Base-by-base conservation (phyloP, 2,329 filamentous ascomycete species). In the Exophiala lecanii-corni region DNA sequence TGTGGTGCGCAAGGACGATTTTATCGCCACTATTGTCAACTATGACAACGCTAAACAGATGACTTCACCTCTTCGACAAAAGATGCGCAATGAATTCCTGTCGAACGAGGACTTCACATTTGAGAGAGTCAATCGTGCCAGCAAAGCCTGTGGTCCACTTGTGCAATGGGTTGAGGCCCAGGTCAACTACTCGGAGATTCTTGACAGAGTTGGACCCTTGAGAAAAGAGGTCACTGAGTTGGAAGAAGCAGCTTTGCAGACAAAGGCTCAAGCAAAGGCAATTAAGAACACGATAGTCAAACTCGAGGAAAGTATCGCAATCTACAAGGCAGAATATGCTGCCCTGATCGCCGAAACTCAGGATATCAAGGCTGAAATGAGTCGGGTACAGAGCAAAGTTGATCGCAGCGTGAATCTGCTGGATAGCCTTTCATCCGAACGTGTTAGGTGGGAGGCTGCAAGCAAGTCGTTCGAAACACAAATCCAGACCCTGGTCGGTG, bases 391-490 rank as follows among this genome's bases (percentile, higher is more conserved):
- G 66, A 95, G 89, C 73, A 98, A 98, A 76, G 92, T 98, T 43
- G 88, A 97, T 63, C 84, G 92, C 62, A 97, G 91, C 70, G 87
- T 96, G 50, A 84, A 89, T 59, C 75, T 98, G 36, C 81, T 98
- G 15, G 91, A 96, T 67, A 96, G 89, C 67, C 73, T 98, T 55
- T 94, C 92, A 6, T 96, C 91, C 3, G 92, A 98, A 70, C 80
- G 91, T 65, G 79, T 78, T 28, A 83, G 92, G 60, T 98, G 92
- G 92, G 92, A 98, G 61, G 87, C 91, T 59, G 89, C 89, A 56
- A 98, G 92, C 76, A 94, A 85, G 69, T 96, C 91, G 0, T 98
- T 98, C 63, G 91, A 97, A 65, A 94, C 89, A 2, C 92, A 98
- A 63, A 97, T 98, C 62, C 86, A 86, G 64, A 98, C 92, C 2